Percentiles rank a stretch among this genome's conserved stretches.
phyloP scores from a whole-genome alignment of 306 rosid genomes.

The Amphicarpaea edgeworthii region DNA sequence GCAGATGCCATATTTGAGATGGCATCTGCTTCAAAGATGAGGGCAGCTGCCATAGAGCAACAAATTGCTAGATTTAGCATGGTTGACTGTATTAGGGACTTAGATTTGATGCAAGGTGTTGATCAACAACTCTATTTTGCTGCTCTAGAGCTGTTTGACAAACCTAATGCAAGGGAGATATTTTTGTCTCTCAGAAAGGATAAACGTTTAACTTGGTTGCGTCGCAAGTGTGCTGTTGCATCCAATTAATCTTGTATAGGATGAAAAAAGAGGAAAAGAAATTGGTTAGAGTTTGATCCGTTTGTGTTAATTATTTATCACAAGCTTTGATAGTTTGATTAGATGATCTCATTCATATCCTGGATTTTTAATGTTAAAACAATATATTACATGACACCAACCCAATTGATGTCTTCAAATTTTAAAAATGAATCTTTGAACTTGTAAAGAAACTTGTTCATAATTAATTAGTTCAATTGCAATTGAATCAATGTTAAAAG shows the following conservation, averaged over 20 bases:
- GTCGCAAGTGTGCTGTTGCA: conserved; percentile 55
- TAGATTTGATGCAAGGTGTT: conserved; percentile 70
- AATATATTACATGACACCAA: conserved; percentile 9
- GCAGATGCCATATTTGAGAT: conserved; percentile 79
- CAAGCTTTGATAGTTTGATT: conserved; percentile 34
- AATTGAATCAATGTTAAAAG: background rate
- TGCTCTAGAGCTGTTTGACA: conserved; percentile 73
- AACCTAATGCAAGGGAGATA: conserved; percentile 70
- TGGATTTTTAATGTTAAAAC: background rate
- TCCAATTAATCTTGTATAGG: conserved; percentile 39
- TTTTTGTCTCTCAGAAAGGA: conserved; percentile 75
- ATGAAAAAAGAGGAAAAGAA: conserved; percentile 30
- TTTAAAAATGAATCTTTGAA: background rate
- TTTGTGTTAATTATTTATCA: background rate
- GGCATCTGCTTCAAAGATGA: conserved; percentile 80
- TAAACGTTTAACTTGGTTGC: conserved; percentile 75
- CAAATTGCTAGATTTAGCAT: conserved; percentile 59
- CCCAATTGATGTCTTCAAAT: background rate
- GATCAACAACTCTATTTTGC: conserved; percentile 69
- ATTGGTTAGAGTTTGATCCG: background rate
- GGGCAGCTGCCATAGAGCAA: conserved; percentile 67
- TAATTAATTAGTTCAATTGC: background rate
- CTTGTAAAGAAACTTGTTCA: background rate
- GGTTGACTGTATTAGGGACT: conserved; percentile 69
- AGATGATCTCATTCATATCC: background rate